Base-by-base conservation (phyloP, 2,329 filamentous ascomycete genomes). In the Lachnellula subtilissima region DNA sequence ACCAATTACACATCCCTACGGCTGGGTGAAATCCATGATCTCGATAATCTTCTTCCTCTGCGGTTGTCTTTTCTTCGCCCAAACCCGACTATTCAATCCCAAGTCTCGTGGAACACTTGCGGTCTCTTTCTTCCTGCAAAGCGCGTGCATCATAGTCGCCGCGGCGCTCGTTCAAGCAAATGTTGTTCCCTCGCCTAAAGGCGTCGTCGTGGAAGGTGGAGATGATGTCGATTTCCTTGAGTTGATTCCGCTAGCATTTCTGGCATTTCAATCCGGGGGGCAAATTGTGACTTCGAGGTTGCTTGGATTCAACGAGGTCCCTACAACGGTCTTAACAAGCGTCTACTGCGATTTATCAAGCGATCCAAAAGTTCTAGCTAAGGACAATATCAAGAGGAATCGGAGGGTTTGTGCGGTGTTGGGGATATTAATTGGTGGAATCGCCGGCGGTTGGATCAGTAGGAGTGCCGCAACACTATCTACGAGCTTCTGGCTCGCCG, bases 261-360 rank as follows among this genome's bases (percentile, higher is more conserved):
- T 85, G 1, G 79, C 79, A 3, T 89, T 93, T 65, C 89, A 93
- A 73, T 86, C 84, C 61, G 87, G 86, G 53, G 89, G 88, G 0
- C 89, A 93, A 69, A 88, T 88, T 1, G 85, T 91, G n/a, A 82
- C 83, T 0, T 89, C 86, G 64, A 75, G 88, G 3, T 84, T 87
- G 0, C 71, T 93, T 57, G 80, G 84, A 64, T 87, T 85, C 67
- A 85, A 84, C 56, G 83, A 85, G 2, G 73, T 93, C 19, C 91
- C 88, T 0, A 91, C 86, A 59, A 88, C 91, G 15, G 89, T 92
- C 3, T 72, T 94, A 57, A 93, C 89, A 1, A 91, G 87, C 68
- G 85, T 89, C 59, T 93, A 92, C 74, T 91, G 88, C 67, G 89
- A 93, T 69, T 67, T 93, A 19, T 90, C 90, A 63, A 87, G 85